phyloP scores from a whole-genome alignment of 2,329 filamentous ascomycete genomes.

The Fonsecaea erecta region DNA sequence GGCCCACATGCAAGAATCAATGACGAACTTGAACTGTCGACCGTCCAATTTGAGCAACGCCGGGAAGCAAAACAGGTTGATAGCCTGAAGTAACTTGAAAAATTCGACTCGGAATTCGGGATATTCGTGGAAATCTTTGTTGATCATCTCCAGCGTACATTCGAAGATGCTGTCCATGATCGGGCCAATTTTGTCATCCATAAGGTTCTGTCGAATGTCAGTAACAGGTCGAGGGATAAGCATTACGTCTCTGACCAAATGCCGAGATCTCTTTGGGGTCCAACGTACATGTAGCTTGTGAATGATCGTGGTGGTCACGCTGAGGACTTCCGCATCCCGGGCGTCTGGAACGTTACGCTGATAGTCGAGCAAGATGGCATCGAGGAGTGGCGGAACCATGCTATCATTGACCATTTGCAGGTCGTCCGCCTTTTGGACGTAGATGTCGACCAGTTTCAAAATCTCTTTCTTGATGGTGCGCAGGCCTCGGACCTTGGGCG shows the following conservation, averaged over 20 bases:
- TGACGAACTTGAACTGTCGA: slow-evolving; percentile 98
- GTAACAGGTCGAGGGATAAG: slow-evolving; percentile 36
- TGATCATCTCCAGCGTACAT: slow-evolving; percentile 99
- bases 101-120: slow-evolving; percentile 99
- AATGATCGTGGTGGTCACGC: slow-evolving; percentile 97
- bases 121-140: slow-evolving; percentile 99
- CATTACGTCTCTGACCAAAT: slow-evolving; percentile 51
- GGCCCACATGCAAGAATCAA: slow-evolving; percentile 99
- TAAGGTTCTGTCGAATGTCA: slow-evolving; percentile 69
- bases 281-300: slow-evolving; percentile 90
- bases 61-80: slow-evolving; percentile 97
- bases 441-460: slow-evolving; percentile 95
- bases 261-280: slow-evolving; percentile 58
- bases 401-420: slow-evolving; percentile 88
- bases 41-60: slow-evolving; percentile 92
- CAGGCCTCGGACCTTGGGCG: slow-evolving; percentile 91
- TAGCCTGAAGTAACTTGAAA: slow-evolving; percentile 93
- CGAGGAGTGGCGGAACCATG: slow-evolving; percentile 93
- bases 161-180: slow-evolving; percentile 99
- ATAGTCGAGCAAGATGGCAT: slow-evolving; percentile 93
- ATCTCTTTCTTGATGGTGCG: slow-evolving; percentile 99
- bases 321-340: slow-evolving; percentile 92
- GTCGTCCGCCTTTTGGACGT: slow-evolving; percentile 97
- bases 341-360: slow-evolving; percentile 96
- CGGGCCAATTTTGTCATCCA: slow-evolving; percentile 96